Evolutionary conservation across 768 basidiomycete genomes (phyloP).

Genomic region (Russula foetens): DNA sequence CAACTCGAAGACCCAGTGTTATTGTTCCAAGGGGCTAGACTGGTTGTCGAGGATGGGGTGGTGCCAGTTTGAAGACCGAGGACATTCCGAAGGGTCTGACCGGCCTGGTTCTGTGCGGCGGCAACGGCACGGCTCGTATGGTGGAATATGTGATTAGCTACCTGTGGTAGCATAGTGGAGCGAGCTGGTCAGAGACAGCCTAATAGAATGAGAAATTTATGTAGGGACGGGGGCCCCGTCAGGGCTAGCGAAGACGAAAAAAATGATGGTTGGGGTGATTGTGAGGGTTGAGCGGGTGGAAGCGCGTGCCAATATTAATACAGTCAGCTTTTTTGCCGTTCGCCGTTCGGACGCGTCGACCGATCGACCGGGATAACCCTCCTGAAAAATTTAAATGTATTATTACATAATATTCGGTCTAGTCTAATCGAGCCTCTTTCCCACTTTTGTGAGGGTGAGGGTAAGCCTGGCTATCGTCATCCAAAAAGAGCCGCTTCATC

Average conservation of each 20-base stretch:
- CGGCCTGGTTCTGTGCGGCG: conserved; percentile 62
- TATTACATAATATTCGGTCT: neutral
- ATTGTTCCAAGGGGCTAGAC: conserved; percentile 35
- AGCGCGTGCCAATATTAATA: no score
- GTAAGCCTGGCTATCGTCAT: conserved; percentile 15
- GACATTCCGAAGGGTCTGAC: conserved; percentile 66
- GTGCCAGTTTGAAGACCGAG: conserved; percentile 56
- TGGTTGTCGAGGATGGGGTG: conserved; percentile 31
- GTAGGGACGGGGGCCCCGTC: neutral
- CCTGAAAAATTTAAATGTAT: neutral
- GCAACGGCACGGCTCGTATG: conserved; percentile 71
- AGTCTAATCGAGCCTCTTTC: conserved; percentile 17
- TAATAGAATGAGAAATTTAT: neutral
- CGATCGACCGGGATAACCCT: no score
- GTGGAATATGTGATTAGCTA: conserved; percentile 70
- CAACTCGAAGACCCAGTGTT: conserved; percentile 43
- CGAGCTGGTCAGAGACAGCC: conserved; percentile 1
- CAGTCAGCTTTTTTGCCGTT: neutral
- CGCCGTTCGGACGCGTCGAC: conserved; percentile 8
- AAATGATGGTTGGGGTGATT: neutral
- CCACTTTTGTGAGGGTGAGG: neutral
- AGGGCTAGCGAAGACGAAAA: neutral
- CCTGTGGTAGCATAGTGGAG: conserved; percentile 66
- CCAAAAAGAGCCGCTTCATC: conserved; percentile 22
- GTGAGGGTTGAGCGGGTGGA: neutral